These are phyloP conservation scores for Oryza glaberrima DNA, from an alignment of 176 grass and related monocot genomes.

Conservation along the genomic window DNA sequence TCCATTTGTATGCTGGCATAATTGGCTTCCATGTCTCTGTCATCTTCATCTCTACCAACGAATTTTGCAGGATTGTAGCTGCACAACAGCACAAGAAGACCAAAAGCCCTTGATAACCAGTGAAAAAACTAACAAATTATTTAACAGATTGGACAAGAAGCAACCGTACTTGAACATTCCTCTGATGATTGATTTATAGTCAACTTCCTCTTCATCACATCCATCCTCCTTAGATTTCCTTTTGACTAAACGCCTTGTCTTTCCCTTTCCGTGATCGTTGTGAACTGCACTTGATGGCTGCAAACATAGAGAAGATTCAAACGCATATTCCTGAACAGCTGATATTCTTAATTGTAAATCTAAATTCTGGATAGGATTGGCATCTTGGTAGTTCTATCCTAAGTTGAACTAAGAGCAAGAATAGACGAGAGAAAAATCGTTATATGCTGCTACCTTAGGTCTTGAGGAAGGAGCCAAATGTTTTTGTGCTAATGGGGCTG, in stretches of 20 bases:
- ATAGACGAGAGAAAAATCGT: conserved; percentile 3
- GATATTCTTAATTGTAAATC: not conserved
- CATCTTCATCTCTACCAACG: conserved; percentile 60
- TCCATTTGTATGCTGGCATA: conserved; percentile 78
- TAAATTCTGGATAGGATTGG: not conserved
- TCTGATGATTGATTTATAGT: conserved; percentile 46
- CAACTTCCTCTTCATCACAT: conserved; percentile 31
- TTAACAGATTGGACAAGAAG: not conserved
- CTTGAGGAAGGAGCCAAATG: conserved; percentile 38
- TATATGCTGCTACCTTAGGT: conserved; percentile 53
- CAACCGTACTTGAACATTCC: conserved; percentile 41
- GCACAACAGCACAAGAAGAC: conserved; percentile 35
- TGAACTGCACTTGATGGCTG: conserved; percentile 37
- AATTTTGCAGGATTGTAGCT: conserved; percentile 73
- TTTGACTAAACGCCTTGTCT: conserved; percentile 39
- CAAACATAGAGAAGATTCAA: conserved; percentile 18
- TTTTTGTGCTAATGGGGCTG: conserved; percentile 29
- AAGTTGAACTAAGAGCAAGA: not conserved
- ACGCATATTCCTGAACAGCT: not conserved
- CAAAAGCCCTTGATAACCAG: not conserved
- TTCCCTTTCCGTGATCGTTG: conserved; percentile 2
- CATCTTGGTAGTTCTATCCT: not conserved
- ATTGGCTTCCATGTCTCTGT: conserved; percentile 76
- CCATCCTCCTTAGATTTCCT: conserved; percentile 45
- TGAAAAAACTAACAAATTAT: not conserved